phyloP scores from a whole-genome alignment of 371 early-diverging fungal species.

The Lichtheimia ornata region DNA sequence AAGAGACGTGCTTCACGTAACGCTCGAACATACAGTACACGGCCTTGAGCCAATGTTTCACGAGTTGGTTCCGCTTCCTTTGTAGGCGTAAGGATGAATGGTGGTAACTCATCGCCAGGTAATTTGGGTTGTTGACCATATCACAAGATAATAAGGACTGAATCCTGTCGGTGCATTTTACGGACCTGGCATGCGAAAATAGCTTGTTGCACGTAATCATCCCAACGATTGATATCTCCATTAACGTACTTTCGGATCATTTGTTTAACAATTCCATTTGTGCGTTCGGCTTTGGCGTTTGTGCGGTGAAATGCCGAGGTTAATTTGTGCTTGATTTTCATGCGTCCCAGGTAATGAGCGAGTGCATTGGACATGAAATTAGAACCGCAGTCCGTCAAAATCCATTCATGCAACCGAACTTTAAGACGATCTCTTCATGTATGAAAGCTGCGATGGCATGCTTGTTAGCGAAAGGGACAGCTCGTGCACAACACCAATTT shows the following conservation, averaged over 20 bases:
- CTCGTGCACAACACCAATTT: conserved; percentile 35
- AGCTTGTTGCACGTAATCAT: conserved; percentile 15
- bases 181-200: conserved; percentile 17
- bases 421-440: conserved; percentile 30
- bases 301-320: conserved; percentile 26
- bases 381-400: conserved; percentile 40
- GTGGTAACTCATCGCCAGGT: conserved; percentile 13
- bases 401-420: conserved; percentile 28
- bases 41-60: background rate
- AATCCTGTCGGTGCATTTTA: conserved; percentile 14
- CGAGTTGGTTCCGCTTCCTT: no score
- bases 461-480: conserved; percentile 34
- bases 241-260: conserved; percentile 17
- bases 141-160: conserved; percentile 18
- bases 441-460: conserved; percentile 36
- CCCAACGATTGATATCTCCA: conserved; percentile 14
- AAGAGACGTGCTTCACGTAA: conserved; percentile 14
- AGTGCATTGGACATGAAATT: conserved; percentile 26
- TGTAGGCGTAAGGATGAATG: background rate
- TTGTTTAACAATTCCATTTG: conserved; percentile 14
- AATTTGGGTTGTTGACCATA: conserved; percentile 22
- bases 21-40: background rate
- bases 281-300: conserved; percentile 25
- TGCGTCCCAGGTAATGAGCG: conserved; percentile 4
- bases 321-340: conserved; percentile 14